Evolutionary conservation across 257 asterid species (phyloP).

Genomic region (Gentiana dahurica): DNA sequence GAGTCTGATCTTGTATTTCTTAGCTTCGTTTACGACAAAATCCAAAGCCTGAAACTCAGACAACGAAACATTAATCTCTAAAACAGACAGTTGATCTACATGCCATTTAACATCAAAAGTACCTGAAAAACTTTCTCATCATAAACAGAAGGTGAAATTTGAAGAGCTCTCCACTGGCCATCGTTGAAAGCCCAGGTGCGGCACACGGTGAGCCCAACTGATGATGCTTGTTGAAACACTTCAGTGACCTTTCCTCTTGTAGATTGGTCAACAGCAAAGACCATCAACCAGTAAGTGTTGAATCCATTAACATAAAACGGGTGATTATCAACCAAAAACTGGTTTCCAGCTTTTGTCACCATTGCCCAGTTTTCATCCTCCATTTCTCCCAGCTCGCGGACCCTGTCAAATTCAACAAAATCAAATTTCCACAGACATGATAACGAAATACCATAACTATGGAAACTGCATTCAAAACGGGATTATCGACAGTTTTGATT

Average conservation of each 20-base stretch:
- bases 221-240: constrained; percentile 66
- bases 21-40: constrained; percentile 86
- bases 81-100: no score
- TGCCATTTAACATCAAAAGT: neutral
- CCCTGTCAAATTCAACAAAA: constrained; percentile 4
- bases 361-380: constrained; percentile 44
- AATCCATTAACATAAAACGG: constrained; percentile 93
- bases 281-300: constrained; percentile 97
- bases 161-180: constrained; percentile 95
- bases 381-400: constrained; percentile 9
- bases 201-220: constrained; percentile 73
- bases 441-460: neutral
- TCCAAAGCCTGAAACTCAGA: constrained; percentile 53
- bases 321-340: constrained; percentile 46
- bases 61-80: no score
- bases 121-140: constrained; percentile 81
- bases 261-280: constrained; percentile 69
- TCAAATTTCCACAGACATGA: neutral
- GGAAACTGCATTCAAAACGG: no score
- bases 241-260: constrained; percentile 68
- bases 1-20: constrained; percentile 66
- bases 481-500: neutral
- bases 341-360: constrained; percentile 65
- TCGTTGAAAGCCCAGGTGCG: constrained; percentile 98
- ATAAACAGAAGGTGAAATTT: constrained; percentile 60